Base-by-base conservation (phyloP, 75 land plant genomes). In the Pinus taeda region DNA sequence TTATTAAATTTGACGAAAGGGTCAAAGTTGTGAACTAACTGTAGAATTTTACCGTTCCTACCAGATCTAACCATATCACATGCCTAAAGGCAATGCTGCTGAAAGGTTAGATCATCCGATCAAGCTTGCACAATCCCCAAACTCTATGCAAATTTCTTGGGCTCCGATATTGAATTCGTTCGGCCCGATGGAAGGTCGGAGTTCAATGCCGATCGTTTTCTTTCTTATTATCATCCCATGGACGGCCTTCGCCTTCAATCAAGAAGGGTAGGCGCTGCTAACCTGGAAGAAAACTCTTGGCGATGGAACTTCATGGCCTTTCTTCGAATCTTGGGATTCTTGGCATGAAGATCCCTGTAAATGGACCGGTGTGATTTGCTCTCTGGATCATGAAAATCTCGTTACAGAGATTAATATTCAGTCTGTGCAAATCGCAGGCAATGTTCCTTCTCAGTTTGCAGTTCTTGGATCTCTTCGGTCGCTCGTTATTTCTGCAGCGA, bases 281-380 rank as follows among this genome's bases (percentile, higher is more conserved):
- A 6, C 45, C 0, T 69, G 72, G 72, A 69, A 36, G 42, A n/a
- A 39, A 11, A 39, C 72, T 1, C 49, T 69, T 4, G 42, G 42
- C 13, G 18, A 12, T 21, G n/a, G 49, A 9, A 20, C 42, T 39
- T 20, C 53, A 2, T 21, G 49, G 11, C 8, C 12, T 49, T 49
- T 49, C 55, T 49, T 69, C 49, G 18, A 21, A 1, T 69, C 72
- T 56, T 26, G 82, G 75, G 45, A 81, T 72, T 18, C 39, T 17
- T 3, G 73, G 79, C 21, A 78, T 87, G 57, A 76, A 86, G 17
- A 88, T 87, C 97, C 97, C 3, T 94, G 97, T 74, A 79, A 78
- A 9, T 94, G 97, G 97, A 80, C 88, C 17, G 87, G 79, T 65
- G 80, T 94, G n/a, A 60, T 80, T 1, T 90, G 92, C 60, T 80